Evolutionary conservation across 2,329 filamentous ascomycete genomes (phyloP).

Genomic region (Nakataea oryzae): DNA sequence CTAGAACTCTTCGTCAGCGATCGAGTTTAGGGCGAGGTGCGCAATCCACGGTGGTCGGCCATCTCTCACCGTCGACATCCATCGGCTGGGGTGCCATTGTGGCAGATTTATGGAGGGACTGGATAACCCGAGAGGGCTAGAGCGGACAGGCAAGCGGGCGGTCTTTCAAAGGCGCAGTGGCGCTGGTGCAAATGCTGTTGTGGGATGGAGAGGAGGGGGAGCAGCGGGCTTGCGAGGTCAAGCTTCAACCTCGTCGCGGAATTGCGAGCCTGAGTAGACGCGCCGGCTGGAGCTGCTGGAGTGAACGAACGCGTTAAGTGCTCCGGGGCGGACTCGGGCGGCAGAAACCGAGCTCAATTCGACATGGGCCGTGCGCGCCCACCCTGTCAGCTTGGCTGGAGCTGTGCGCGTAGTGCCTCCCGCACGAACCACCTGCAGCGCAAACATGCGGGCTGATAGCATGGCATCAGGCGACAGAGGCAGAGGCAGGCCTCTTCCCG

Average conservation of each 20-base stretch:
- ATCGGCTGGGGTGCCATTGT: constrained; percentile 1
- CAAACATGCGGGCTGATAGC: not conserved
- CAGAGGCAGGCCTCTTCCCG: not conserved
- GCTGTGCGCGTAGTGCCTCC: not conserved
- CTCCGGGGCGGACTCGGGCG: not conserved
- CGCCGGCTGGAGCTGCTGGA: not conserved
- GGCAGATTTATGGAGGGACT: not conserved
- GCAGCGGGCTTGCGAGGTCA: not conserved
- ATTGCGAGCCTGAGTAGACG: not conserved
- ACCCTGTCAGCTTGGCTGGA: not conserved
- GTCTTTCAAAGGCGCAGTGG: not conserved
- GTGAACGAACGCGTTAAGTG: constrained; percentile 1
- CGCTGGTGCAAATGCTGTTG: not conserved
- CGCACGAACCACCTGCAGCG: not conserved
- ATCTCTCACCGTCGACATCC: constrained; percentile 1
- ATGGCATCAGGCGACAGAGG: not conserved
- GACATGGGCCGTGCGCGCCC: not conserved
- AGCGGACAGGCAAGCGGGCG: no score
- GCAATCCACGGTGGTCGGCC: not conserved
- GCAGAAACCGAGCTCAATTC: not conserved
- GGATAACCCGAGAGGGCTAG: no score
- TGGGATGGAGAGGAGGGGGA: not conserved
- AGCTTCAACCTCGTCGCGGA: not conserved
- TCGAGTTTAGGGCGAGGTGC: not conserved
- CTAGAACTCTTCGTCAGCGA: constrained; percentile 20